A percentile compares a stretch with the other conserved stretches of the same genome.
These are phyloP conservation scores for Mycena indigotica DNA, from an alignment of 768 basidiomycete species.

Conservation along the genomic window DNA sequence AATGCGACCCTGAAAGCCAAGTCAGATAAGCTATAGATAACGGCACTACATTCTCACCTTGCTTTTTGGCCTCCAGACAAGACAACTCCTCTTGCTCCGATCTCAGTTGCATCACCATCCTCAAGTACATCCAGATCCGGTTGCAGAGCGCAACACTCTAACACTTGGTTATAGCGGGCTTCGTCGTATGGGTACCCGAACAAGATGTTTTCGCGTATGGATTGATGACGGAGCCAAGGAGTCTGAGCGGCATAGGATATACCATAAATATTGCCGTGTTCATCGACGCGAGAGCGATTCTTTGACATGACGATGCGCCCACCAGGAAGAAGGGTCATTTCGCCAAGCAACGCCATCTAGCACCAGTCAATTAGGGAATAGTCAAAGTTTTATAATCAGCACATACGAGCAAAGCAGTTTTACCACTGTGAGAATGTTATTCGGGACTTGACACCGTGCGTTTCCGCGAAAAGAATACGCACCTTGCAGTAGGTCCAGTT, in stretches of 20 bases:
- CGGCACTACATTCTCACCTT: conserved; percentile 38
- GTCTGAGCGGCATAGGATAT: conserved; percentile 76
- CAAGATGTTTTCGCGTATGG: conserved; percentile 78
- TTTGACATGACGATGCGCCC: conserved; percentile 68
- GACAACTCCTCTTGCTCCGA: conserved; percentile 70
- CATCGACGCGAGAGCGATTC: conserved; percentile 51
- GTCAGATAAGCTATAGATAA: not conserved
- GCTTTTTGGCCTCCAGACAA: conserved; percentile 84
- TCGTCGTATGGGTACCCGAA: conserved; percentile 74
- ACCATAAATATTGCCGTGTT: conserved; percentile 58
- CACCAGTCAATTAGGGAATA: too few species aligned
- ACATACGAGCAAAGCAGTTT: conserved; percentile 74
- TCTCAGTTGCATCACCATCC: conserved; percentile 83
- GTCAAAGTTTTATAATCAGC: too few species aligned
- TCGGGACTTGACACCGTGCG: not conserved
- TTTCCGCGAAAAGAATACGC: not conserved
- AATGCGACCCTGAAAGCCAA: conserved; percentile 60
- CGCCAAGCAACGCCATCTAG: conserved; percentile 73
- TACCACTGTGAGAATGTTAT: conserved; percentile 49
- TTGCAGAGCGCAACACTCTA: conserved; percentile 81
- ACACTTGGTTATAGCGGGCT: conserved; percentile 69
- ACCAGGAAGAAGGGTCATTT: conserved; percentile 57
- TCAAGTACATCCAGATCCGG: conserved; percentile 84
- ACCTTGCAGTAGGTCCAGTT: conserved; percentile 70
- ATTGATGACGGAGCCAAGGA: conserved; percentile 68